Evolutionary conservation across 805 yeast genomes (phyloP).

Genomic region (Zygoascus tannicola): DNA sequence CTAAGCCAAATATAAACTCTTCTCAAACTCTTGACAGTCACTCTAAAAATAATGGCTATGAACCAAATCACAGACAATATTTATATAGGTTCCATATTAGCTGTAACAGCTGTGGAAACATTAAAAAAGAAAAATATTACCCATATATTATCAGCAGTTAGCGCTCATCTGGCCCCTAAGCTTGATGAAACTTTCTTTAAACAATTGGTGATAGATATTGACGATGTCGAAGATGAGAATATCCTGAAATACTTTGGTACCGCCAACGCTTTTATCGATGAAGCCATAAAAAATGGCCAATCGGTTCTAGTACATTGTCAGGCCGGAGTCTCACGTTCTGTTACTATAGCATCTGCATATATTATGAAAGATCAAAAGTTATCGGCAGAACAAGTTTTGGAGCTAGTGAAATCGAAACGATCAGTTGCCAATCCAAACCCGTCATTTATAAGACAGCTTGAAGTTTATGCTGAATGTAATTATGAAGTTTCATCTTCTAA

Average conservation of each 20-base stretch:
- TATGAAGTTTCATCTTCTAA: constrained; percentile 24
- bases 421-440: constrained; percentile 59
- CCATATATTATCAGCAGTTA: constrained; percentile 62
- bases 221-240: constrained; percentile 63
- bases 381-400: constrained; percentile 50
- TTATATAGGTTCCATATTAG: constrained; percentile 63
- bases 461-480: constrained; percentile 43
- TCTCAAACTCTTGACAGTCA: background rate
- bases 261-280: constrained; percentile 57
- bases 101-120: constrained; percentile 47
- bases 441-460: constrained; percentile 64
- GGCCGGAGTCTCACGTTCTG: constrained; percentile 90
- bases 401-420: constrained; percentile 54
- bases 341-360: constrained; percentile 77
- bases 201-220: constrained; percentile 52
- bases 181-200: constrained; percentile 32
- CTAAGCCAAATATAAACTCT: too few relatives aligned
- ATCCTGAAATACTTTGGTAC: constrained; percentile 53
- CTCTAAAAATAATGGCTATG: constrained; percentile 10
- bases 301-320: constrained; percentile 43
- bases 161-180: constrained; percentile 47
- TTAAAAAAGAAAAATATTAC: constrained; percentile 49
- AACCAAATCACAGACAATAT: constrained; percentile 28
- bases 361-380: constrained; percentile 70
- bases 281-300: constrained; percentile 33